Evolutionary conservation across 2,329 filamentous ascomycete genomes (phyloP), one percentile per base, ranked within the genome.

Genomic region (Lojkania enalia): DNA sequence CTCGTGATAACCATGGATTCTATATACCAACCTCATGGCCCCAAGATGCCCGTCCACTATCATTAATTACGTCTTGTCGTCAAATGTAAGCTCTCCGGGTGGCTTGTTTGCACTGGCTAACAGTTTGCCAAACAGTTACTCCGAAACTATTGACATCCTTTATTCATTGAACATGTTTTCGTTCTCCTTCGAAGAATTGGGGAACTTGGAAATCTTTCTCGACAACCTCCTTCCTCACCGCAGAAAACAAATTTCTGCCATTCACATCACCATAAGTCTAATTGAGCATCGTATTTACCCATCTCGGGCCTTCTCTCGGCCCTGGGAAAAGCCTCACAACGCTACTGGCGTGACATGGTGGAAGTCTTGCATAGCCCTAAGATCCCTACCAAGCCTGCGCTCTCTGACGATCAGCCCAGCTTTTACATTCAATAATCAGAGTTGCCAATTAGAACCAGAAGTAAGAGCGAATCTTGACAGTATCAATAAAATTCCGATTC

Each of bases 111-210:
- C 9, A 7, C n/a, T 27, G 7, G n/a, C n/a, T 27, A n/a, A 27
- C 25, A 9, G 7, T 27, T 27, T 7, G 25, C 25, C n/a, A n/a
- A 9, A 27, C 20, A 51, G 48, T 14, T 51, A 48, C 30, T 51
- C 41, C 5, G 45, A 48, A 25, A 19, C 30, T 7, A 48, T 43
- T 12, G 32, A 51, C 19, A 32, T 23, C 14, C 39, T 51, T 2
- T 51, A 51, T 27, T 35, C 37, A 14, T 14, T 21, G 6, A 48
- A 51, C 30, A 48, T 37, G 3, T 48, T 48, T 20, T 40, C 44
- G 3, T 48, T 48, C 25, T 40, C 44, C 11, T 48, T 51, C 38
- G 45, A 51, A 19, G 37, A 42, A n/a, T 18, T 35, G 7, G 19
- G 19, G 16, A 16, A 33, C n/a, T 13, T 48, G 20, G 11, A 11